Evolutionary conservation across 1,284 basidiomycete species (phyloP), one percentile per base, ranked within the genome.

Genomic region (Anthracocystis panici-leucophaei): DNA sequence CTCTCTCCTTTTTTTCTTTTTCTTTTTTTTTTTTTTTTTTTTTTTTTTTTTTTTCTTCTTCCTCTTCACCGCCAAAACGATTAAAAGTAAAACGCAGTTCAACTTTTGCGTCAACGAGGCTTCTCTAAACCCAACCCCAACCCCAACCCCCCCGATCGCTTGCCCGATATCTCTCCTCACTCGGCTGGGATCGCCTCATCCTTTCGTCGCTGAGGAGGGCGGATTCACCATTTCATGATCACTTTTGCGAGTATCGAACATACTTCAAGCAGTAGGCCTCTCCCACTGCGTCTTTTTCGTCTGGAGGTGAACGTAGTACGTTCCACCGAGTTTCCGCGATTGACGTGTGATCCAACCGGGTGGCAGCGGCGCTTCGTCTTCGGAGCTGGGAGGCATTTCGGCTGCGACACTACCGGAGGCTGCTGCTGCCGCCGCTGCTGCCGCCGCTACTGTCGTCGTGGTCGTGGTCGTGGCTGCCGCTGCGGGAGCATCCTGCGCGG

Each of bases 201-300:
- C 11, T 38, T 38, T 16, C 12, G 35, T 38, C 14, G 35, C 21
- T 46, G 11, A 27, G 1, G 12, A 46, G 23, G 1, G 35, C n/a
- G 14, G 35, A 38, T 16, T 6, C 35, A 16, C 5, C 35, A 38
- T 29, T n/a, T 20, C 48, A 27, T 46, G 44, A 27, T 16, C 27
- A 27, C 14, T n/a, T 2, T 16, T 38, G 35, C 35, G 23, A 46
- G 12, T n/a, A n/a, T 27, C 44, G 23, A 42, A 8, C 14, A 25
- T 16, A 6, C 12, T 10, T 46, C 57, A 74, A 1, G 21, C 16
- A 18, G 67, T 67, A 8, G 74, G 74, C 20, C 65, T 44, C 51
- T 76, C 65, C 74, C 74, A 76, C 56, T 71, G 68, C 41, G 74
- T 76, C 54, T 48, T 68, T 40, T 62, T 67, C 16, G 74, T 76